phyloP scores from a whole-genome alignment of 2,329 filamentous ascomycete species.

The Westerdykella aurantiaca region DNA sequence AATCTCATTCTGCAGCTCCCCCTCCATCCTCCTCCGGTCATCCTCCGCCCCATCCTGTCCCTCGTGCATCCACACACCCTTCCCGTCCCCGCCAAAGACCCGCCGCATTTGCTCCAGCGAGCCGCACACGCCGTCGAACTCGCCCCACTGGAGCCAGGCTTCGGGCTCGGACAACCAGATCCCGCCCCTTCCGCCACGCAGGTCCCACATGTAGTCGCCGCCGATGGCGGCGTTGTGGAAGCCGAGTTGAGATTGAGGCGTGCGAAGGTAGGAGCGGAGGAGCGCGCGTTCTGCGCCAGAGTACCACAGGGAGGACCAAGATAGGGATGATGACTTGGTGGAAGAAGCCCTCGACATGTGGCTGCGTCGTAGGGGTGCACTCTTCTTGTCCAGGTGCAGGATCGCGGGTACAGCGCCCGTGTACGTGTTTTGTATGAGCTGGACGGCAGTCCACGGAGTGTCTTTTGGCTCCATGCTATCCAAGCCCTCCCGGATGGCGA shows the following conservation, averaged over 20 bases:
- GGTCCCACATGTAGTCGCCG: constrained; percentile 46
- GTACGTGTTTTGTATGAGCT: constrained; percentile 46
- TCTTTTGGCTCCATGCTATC: constrained; percentile 41
- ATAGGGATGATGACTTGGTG: constrained; percentile 10
- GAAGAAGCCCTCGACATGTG: neutral
- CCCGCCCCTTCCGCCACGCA: constrained; percentile 49
- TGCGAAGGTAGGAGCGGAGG: constrained; percentile 46
- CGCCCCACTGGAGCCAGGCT: constrained; percentile 45
- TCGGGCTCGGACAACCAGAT: constrained; percentile 48
- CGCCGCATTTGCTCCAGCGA: constrained; percentile 36
- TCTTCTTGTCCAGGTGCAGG: constrained; percentile 32
- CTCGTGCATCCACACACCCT: constrained; percentile 38
- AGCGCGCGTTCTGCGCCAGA: constrained; percentile 45
- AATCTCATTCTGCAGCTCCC: constrained; percentile 8
- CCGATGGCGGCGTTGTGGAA: constrained; percentile 43
- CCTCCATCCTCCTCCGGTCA: constrained; percentile 10
- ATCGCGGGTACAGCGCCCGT: constrained; percentile 44
- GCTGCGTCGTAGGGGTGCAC: neutral
- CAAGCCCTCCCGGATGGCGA: constrained; percentile 26
- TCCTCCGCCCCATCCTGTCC: constrained; percentile 15
- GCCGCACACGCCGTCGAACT: constrained; percentile 39
- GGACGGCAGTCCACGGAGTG: constrained; percentile 40
- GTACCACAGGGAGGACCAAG: constrained; percentile 48
- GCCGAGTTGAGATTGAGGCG: constrained; percentile 38
- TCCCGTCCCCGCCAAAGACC: constrained; percentile 43